Base-by-base conservation (phyloP, 306 rosid genomes). In the Astragalus membranaceus region DNA sequence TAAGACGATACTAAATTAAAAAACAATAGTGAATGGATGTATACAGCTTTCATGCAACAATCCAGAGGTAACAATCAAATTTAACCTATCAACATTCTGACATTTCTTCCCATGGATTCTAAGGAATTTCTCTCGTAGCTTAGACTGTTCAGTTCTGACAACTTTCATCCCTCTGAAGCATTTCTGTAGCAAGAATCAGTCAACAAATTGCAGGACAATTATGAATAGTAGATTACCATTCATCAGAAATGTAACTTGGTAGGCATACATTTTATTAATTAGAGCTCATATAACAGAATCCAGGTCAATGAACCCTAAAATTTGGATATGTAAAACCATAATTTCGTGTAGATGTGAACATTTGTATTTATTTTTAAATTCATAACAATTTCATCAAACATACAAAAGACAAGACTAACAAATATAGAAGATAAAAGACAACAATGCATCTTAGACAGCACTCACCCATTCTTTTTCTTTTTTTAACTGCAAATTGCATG, bases 111-210 rank as follows among this genome's bases (percentile, higher is more conserved):
- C 96, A 64, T 83, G 86, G 54, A 74, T 75, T 62, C 50, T 73
- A 53, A 69, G 73, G 80, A 94, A 91, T 74, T 81, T 81, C 76
- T 83, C 89, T 60, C 89, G 94, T 69, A 89, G 69, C 80, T 72
- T 86, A 70, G 77, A 85, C 70, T 84, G 88, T 80, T 79, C 97
- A 17, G 78, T 75, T 76, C 79, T 80, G 64, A 86, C 85, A 60
- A 60, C 91, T 82, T 75, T 91, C 77, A 90, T 88, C 81, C 95
- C 99, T 79, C 99, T 91, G 85, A 88, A 91, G 88, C 97, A 94
- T 94, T 87, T 94, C 99, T 94, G 97, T 78, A 84, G 83, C 79
- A 65, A 83, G 81, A 85, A 82, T 70, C 65, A 78, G 89, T 87
- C 80, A 93, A 76, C 51, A 42, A 85, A 36, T 82, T 53, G 78